Base-by-base conservation (phyloP, 2,329 filamentous ascomycete species). In the Periconia sp. region DNA sequence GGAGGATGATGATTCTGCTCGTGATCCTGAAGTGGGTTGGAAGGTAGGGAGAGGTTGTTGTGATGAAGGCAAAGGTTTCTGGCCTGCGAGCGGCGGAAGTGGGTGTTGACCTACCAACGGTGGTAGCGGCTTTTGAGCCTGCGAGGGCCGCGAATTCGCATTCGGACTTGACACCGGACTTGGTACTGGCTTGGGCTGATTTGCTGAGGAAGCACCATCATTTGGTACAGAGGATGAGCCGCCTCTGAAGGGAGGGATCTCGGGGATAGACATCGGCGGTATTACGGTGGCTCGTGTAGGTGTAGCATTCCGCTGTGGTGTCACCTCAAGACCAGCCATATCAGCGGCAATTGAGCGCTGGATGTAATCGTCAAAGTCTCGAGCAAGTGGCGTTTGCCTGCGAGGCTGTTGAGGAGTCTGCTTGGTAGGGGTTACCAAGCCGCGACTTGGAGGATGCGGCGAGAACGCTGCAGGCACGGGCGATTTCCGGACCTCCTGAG, bases 341-440 rank as follows among this genome's bases (percentile, higher is more conserved):
- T 69, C 65, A 7, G 54, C 54, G 9, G 73, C 73, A 32, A 78
- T 77, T 6, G 69, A 71, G 33, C 74, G 72, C 52, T 78, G 75
- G n/a, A 78, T 55, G 41, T 73, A 77, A 24, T 76, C 74, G 40
- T 78, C 74, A 37, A 65, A 69, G 10, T 69, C 66, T 24, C 63
- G 59, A 19, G 60, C 57, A 4, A 69, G 56, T 17, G 65, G 65
- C 30, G 65, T 69, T 36, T 67, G 63, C 18, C 62, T 57, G 23
- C 61, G 60, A 12, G 53, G 52, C 29, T 58, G 63, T 35, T 65
- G 63, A 17, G 68, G 65, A 21, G 63, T 60, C 15, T 64, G 66
- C 42, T 69, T 65, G 8, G 60, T 60, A 5, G 65, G 65, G 0
- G 59, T 68, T 6, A 56, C 53, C 10, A 67, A 34, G 6, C 51